A percentile compares a stretch with the other conserved stretches of the same genome.
Conservation (phyloP, 805 yeast species). For the Candida xyloterini region DNA sequence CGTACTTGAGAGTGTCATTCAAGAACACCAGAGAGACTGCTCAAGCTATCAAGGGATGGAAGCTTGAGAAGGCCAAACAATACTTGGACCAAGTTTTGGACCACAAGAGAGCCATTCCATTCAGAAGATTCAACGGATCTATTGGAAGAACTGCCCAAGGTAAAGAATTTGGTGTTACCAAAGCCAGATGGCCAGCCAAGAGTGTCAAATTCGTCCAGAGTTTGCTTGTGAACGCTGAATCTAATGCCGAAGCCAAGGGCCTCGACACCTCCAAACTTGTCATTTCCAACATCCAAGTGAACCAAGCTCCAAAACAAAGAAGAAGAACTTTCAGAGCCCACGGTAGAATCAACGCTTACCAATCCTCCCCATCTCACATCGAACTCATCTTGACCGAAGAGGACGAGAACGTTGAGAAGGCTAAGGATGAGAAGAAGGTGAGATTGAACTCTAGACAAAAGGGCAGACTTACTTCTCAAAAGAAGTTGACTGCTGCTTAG, state of each 20-base stretch:
- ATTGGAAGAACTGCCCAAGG: conserved; percentile 99
- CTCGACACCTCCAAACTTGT: conserved; percentile 91
- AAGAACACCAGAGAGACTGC: conserved; percentile 99
- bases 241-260: conserved; percentile 99
- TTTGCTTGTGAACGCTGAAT: conserved; percentile 94
- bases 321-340: conserved; percentile 99
- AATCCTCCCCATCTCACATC: conserved; percentile 98
- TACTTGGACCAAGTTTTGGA: conserved; percentile 95
- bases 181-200: conserved; percentile 99
- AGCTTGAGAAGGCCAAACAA: conserved; percentile 89
- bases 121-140: conserved; percentile 95
- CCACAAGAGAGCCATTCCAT: conserved; percentile 99
- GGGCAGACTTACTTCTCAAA: conserved; percentile 87
- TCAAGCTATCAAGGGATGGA: conserved; percentile 98
- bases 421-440: conserved; percentile 49
- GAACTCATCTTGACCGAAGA: conserved; percentile 95
- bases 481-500: conserved; percentile 72
- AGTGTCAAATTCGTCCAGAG: conserved; percentile 94
- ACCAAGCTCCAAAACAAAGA: conserved; percentile 99
- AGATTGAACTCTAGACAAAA: conserved; percentile 88
- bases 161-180: conserved; percentile 99
- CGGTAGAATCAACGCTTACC: conserved; percentile 99
- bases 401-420: conserved; percentile 91
- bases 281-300: conserved; percentile 98
- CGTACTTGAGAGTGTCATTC: conserved; percentile 98